These are phyloP conservation scores for Myxozyma geophila DNA, from an alignment of 805 yeast species.

Conservation along the genomic window DNA sequence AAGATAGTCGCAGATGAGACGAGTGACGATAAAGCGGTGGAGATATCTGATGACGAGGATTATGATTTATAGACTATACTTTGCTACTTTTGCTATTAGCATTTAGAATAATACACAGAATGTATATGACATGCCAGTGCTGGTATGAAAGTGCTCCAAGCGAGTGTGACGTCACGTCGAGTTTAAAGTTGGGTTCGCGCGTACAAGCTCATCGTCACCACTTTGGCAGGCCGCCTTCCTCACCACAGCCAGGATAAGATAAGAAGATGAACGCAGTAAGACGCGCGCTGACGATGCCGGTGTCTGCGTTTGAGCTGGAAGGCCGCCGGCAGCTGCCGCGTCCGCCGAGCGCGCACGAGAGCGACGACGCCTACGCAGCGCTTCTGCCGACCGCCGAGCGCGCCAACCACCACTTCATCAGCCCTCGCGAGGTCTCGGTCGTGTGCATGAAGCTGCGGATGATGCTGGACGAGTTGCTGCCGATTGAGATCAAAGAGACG, in stretches of 20 bases:
- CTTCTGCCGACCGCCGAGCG: slow-evolving; percentile 25
- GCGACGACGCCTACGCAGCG: slow-evolving; percentile 13
- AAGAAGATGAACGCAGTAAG: background rate
- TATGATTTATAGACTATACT: background rate
- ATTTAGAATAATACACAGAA: too few relatives aligned
- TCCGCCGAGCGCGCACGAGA: background rate
- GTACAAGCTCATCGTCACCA: background rate
- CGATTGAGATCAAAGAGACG: slow-evolving; percentile 60
- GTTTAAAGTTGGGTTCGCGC: background rate
- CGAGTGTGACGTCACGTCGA: background rate
- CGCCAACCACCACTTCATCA: slow-evolving; percentile 55
- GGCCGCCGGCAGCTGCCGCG: slow-evolving; percentile 18
- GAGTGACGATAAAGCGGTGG: slow-evolving; percentile 6
- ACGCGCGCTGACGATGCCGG: slow-evolving; percentile 19
- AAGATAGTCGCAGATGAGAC: background rate
- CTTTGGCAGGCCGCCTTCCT: background rate
- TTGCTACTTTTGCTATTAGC: background rate
- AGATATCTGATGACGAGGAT: slow-evolving; percentile 9
- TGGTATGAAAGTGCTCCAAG: background rate
- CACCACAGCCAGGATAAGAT: background rate
- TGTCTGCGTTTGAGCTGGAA: slow-evolving; percentile 29
- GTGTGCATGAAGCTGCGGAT: slow-evolving; percentile 72
- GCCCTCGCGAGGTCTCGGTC: slow-evolving; percentile 62
- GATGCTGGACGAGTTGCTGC: slow-evolving; percentile 72
- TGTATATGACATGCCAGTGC: background rate